These are phyloP conservation scores for Kwoniella heveanensis DNA, from an alignment of 768 basidiomycete genomes.

Conservation along the genomic window DNA sequence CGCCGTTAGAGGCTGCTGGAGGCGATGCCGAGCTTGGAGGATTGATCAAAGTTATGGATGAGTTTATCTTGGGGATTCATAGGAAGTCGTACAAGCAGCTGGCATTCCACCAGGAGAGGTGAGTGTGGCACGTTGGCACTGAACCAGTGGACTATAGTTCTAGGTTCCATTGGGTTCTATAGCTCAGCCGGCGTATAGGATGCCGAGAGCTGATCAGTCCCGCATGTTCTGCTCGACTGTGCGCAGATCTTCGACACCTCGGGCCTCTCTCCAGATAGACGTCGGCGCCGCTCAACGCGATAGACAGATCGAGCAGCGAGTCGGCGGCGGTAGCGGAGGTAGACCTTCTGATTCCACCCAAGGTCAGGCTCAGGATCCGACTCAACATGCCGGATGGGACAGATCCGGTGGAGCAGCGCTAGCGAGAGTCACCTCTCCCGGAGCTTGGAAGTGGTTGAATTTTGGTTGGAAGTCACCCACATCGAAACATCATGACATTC, in stretches of 20 bases:
- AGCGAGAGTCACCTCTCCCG: background rate
- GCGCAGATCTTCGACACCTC: background rate
- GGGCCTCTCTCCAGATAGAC: constrained; percentile 14
- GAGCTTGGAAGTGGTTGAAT: constrained; percentile 10
- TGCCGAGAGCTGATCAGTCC: no score
- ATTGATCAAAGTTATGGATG: constrained; percentile 9
- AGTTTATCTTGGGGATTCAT: constrained; percentile 9
- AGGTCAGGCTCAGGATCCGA: no score
- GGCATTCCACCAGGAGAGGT: background rate
- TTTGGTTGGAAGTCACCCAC: constrained; percentile 20
- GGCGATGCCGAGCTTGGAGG: constrained; percentile 14
- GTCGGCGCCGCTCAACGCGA: constrained; percentile 9
- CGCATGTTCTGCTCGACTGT: no score
- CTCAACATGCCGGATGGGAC: no score
- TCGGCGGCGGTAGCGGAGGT: background rate
- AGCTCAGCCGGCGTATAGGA: no score
- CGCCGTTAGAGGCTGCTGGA: constrained; percentile 11
- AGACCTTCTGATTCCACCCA: no score
- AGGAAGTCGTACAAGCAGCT: background rate
- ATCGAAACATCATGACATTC: background rate
- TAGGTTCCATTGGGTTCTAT: no score
- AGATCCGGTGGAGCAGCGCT: background rate
- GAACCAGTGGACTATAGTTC: no score
- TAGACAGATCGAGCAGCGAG: background rate
- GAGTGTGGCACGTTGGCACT: background rate